These are phyloP conservation scores for Pueraria montana DNA, from an alignment of 306 rosid species.

Conservation along the genomic window DNA sequence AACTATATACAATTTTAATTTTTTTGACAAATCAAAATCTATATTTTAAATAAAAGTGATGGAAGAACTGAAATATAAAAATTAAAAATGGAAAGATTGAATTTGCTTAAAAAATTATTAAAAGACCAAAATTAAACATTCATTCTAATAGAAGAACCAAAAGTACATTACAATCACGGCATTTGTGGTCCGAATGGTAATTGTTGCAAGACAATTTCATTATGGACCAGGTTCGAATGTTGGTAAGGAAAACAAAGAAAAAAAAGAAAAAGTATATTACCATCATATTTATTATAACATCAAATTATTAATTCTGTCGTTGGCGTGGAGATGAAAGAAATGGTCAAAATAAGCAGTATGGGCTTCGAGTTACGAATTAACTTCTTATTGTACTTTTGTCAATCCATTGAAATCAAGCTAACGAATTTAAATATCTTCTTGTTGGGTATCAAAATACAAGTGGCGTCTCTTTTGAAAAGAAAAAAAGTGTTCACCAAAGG, in stretches of 20 bases:
- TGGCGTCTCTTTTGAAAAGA: conserved; percentile 16
- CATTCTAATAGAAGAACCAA: too few species aligned
- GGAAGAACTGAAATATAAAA: too few species aligned
- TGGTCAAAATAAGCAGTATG: too few species aligned
- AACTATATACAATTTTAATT: too few species aligned
- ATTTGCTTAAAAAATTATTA: too few species aligned
- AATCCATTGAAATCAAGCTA: conserved; percentile 32
- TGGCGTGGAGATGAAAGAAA: neutral
- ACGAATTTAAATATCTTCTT: conserved; percentile 6
- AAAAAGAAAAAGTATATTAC: neutral
- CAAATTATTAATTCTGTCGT: neutral
- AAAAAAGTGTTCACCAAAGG: conserved; percentile 42
- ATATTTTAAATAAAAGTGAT: too few species aligned
- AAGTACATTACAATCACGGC: neutral
- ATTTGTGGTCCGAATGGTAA: too few species aligned
- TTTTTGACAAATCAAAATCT: too few species aligned
- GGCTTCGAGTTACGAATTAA: neutral
- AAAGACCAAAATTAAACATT: neutral
- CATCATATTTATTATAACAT: neutral
- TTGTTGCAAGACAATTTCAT: too few species aligned
- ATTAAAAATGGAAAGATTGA: too few species aligned
- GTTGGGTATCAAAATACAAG: conserved; percentile 35
- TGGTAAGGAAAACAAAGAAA: too few species aligned
- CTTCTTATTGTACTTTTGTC: neutral
- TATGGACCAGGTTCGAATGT: too few species aligned